Base-by-base conservation (phyloP, 306 rosid genomes). In the Trichosanthes truncata region DNA sequence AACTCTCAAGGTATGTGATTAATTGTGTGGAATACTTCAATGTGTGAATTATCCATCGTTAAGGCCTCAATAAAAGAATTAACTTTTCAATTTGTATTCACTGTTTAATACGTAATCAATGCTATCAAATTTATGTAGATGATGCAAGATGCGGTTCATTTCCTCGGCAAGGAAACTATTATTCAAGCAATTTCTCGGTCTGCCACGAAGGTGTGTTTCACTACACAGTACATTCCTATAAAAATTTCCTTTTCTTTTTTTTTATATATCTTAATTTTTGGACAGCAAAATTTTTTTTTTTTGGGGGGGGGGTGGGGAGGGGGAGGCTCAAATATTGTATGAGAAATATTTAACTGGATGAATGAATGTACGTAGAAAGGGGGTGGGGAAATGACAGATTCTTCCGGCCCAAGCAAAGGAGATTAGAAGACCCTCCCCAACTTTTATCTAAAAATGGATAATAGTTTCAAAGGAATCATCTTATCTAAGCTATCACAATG, bases 61-160 rank as follows among this genome's bases (percentile, higher is more conserved):
- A 15, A 48, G 15, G 25, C 40, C 13, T 73, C 59, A 46, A 40
- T 26, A 73, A 49, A 17, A 73, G 25, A 73, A 3, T 7, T 49
- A 7, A 25, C n/a, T 69, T 31, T 48, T 25, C n/a, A 25, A 46
- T 29, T 26, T 46, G 41, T 48, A 17, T 26, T 41, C n/a, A 41
- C 33, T 69, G 2, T 43, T 73, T 26, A 46, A 45, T 15, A 7
- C 59, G 3, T 46, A 7, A 73, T 46, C 40, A 25, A 26, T 51
- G 43, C 29, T 29, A 31, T 74, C 62, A 15, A 74, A 74, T 74
- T 17, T 74, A 31, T 74, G 38, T 53, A 96, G 99, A 93, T 82
- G 94, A 91, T 96, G 97, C 97, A 96, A 86, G 99, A 96, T 84
- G 96, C 97, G 20, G 99, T 96, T 26, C 98, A 89, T 84, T 96